Evolutionary conservation across 371 early-diverging fungal species (phyloP).

Genomic region (Apophysomyces elegans): DNA sequence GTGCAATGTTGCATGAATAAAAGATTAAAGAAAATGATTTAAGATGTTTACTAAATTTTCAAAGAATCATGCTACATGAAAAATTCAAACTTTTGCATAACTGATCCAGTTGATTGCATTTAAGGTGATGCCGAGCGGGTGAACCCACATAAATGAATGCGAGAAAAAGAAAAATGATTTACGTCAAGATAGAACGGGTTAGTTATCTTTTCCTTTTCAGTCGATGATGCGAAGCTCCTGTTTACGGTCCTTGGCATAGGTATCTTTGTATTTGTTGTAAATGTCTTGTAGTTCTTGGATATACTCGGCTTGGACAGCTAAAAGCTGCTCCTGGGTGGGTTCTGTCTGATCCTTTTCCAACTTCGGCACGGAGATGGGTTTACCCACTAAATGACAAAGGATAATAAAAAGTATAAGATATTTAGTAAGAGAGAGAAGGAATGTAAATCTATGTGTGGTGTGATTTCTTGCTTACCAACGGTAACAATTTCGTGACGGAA

Average conservation of each 20-base stretch:
- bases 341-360: conserved; percentile 42
- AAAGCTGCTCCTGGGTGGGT: conserved; percentile 64
- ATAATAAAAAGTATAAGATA: neutral
- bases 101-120: too few species aligned
- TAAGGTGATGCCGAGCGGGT: too few species aligned
- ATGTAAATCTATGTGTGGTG: neutral
- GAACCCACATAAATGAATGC: too few species aligned
- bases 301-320: conserved; percentile 61
- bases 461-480: conserved; percentile 36
- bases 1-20: too few species aligned
- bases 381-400: conserved; percentile 49
- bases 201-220: conserved; percentile 14
- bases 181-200: too few species aligned
- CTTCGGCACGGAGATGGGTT: conserved; percentile 62
- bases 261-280: conserved; percentile 71
- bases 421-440: neutral
- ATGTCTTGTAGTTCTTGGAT: conserved; percentile 61
- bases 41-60: too few species aligned
- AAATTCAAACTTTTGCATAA: too few species aligned
- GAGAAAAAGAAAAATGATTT: too few species aligned
- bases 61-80: too few species aligned
- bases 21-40: too few species aligned
- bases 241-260: conserved; percentile 62
- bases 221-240: conserved; percentile 55
- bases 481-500: conserved; percentile 46